phyloP scores from a whole-genome alignment of 305 asterid genomes.

The Petunia hybrid region DNA sequence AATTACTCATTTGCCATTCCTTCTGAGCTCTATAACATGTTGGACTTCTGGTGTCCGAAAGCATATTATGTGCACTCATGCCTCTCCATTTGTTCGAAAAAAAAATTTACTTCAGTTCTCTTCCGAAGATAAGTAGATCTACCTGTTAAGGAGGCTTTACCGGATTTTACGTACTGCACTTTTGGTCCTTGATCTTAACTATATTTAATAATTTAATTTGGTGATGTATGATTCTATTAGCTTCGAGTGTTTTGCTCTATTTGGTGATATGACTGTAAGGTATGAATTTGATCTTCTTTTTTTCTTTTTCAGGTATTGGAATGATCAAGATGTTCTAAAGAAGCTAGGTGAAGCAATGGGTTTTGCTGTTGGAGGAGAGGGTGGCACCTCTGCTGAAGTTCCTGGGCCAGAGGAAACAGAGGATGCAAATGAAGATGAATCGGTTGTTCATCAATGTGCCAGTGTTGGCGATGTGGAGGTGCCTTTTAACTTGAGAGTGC shows the following conservation, averaged over 20 bases:
- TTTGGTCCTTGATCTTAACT: conserved; percentile 22
- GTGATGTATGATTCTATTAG: background rate
- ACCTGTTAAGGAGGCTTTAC: background rate
- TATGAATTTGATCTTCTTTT: background rate
- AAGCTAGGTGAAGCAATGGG: conserved; percentile 97
- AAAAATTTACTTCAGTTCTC: conserved; percentile 14
- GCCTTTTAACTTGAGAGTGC: conserved; percentile 5
- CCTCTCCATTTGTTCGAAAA: background rate
- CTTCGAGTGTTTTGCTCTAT: background rate
- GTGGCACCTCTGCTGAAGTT: conserved; percentile 62
- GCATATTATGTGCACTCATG: background rate
- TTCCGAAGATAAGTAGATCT: background rate
- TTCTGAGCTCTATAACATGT: conserved; percentile 1
- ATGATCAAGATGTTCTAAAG: conserved; percentile 80
- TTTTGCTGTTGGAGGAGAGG: conserved; percentile 69
- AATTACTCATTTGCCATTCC: background rate
- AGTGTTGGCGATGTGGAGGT: conserved; percentile 85
- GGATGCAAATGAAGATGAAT: conserved; percentile 78
- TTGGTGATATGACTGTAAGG: background rate
- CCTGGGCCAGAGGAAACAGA: conserved; percentile 69
- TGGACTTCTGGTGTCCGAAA: background rate
- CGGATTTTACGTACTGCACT: background rate
- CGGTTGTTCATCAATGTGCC: conserved; percentile 83
- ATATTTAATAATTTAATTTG: background rate
- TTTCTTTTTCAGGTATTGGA: conserved; percentile 73